Conservation (phyloP, 176 grass and related monocot genomes). For the Lolium perenne region DNA sequence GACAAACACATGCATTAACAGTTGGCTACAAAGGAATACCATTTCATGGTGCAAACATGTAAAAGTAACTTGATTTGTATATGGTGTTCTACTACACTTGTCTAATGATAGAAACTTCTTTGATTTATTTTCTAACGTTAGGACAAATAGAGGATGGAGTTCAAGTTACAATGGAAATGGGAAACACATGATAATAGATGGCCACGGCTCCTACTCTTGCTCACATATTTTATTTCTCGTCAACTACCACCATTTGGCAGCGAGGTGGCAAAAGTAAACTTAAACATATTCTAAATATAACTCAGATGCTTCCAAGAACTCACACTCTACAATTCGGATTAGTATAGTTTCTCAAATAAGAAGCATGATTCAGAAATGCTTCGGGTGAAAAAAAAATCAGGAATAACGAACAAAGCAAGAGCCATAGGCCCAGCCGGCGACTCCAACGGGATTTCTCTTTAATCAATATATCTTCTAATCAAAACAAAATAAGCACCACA, state of each 20-base stretch:
- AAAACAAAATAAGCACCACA: neutral
- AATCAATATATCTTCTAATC: conserved; percentile 9
- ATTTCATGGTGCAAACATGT: neutral
- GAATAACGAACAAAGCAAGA: neutral
- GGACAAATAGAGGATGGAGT: neutral
- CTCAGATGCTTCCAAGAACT: neutral
- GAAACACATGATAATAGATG: neutral
- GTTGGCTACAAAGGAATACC: neutral
- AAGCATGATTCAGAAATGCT: neutral
- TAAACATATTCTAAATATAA: neutral
- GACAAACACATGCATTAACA: neutral
- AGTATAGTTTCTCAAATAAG: neutral
- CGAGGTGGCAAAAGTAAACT: neutral
- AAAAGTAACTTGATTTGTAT: neutral
- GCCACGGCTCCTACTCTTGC: neutral
- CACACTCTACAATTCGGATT: neutral
- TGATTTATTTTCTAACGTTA: neutral
- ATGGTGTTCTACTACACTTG: neutral
- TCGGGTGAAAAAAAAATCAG: neutral
- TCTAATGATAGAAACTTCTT: neutral
- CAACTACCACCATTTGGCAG: neutral
- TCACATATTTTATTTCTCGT: neutral
- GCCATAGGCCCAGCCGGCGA: neutral
- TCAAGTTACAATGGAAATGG: neutral
- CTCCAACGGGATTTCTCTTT: neutral